These are phyloP conservation scores for Tolypocladium album DNA, from an alignment of 2,329 filamentous ascomycete genomes.

Conservation along the genomic window DNA sequence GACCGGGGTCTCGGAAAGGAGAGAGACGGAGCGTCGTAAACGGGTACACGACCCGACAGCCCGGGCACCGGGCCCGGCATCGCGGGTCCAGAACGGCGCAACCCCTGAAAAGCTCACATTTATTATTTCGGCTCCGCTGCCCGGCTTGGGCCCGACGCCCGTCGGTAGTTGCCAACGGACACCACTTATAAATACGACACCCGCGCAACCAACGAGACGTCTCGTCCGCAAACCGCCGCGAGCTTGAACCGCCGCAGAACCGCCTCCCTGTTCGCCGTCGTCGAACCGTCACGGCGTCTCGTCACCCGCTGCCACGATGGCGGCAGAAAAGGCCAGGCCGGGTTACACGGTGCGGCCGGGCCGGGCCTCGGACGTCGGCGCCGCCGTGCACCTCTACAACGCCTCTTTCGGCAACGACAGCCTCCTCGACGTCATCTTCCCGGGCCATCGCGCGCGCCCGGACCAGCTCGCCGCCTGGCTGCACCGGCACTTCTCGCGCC, in stretches of 20 bases:
- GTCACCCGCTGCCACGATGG: background rate
- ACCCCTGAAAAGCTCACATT: too few relatives aligned
- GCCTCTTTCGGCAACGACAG: slow-evolving; percentile 17
- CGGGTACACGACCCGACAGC: background rate
- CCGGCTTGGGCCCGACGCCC: too few relatives aligned
- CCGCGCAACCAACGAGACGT: too few relatives aligned
- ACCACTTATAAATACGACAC: background rate
- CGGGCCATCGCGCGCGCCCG: slow-evolving; percentile 10
- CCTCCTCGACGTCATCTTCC: slow-evolving; percentile 21
- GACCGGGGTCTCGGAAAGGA: too few relatives aligned
- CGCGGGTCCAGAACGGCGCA: too few relatives aligned
- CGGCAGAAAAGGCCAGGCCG: background rate
- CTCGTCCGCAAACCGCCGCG: background rate
- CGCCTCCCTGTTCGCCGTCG: too few relatives aligned
- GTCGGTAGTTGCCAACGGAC: too few relatives aligned
- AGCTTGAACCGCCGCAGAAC: background rate
- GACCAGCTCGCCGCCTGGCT: slow-evolving; percentile 10
- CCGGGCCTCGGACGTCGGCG: slow-evolving; percentile 15
- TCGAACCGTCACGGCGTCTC: background rate
- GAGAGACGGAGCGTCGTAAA: too few relatives aligned
- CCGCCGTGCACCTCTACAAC: slow-evolving; percentile 15
- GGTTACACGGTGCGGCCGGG: slow-evolving; percentile 17
- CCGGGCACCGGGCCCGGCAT: background rate
- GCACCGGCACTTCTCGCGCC: slow-evolving; percentile 15
- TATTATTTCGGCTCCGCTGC: too few relatives aligned